These are phyloP conservation scores for Leucocoprinus sp. DNA, from an alignment of 768 basidiomycete genomes.

Conservation along the genomic window DNA sequence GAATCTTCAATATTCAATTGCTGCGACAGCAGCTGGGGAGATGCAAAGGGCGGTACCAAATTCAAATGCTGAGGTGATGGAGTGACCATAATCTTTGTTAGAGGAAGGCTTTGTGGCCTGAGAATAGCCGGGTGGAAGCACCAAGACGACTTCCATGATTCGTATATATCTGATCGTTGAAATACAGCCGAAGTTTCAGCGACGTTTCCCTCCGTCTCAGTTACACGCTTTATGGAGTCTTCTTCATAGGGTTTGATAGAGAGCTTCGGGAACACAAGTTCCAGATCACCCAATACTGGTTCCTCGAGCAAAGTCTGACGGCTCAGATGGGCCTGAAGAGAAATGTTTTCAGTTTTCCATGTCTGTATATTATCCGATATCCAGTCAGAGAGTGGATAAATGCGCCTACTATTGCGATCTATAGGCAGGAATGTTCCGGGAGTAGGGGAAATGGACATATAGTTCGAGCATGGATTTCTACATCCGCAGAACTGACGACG, in stretches of 20 bases:
- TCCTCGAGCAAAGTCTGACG: background rate
- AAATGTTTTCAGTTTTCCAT: background rate
- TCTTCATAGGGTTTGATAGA: background rate
- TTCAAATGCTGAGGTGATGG: background rate
- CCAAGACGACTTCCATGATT: constrained; percentile 10
- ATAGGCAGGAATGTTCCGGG: background rate
- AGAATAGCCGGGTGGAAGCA: constrained; percentile 1
- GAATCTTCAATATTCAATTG: background rate
- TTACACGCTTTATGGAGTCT: background rate
- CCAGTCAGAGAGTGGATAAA: background rate
- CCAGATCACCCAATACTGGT: background rate
- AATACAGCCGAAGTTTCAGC: background rate
- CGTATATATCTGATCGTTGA: constrained; percentile 5
- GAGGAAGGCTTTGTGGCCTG: background rate
- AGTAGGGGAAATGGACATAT: background rate
- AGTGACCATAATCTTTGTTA: background rate
- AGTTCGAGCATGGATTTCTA: constrained; percentile 4
- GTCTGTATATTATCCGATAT: no score
- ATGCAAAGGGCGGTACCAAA: background rate
- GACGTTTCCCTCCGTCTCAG: background rate
- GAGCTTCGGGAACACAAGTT: background rate
- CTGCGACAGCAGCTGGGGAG: background rate
- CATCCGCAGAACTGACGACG: constrained; percentile 6
- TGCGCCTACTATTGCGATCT: background rate
- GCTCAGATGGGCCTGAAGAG: background rate